Percentiles rank a stretch among this genome's conserved stretches.
Evolutionary conservation across 2,329 filamentous ascomycete species (phyloP).

Genomic region (Paecilomyces variotii): DNA sequence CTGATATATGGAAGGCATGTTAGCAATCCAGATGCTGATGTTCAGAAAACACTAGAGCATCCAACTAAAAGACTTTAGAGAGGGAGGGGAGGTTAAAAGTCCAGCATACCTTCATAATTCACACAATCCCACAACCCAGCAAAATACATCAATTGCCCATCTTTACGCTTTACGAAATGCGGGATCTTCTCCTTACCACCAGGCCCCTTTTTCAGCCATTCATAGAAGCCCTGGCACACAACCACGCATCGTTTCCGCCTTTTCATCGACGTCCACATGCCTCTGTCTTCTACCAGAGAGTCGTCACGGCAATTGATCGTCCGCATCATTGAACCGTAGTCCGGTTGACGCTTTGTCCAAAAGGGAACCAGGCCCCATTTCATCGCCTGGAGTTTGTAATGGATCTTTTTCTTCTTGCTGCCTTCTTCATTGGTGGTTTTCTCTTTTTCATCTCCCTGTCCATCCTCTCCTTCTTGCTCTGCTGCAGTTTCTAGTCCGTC

Average conservation of each 20-base stretch:
- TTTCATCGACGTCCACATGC: slow-evolving; percentile 93
- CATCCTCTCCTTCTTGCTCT: slow-evolving; percentile 7
- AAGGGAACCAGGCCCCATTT: slow-evolving; percentile 93
- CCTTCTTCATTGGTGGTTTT: slow-evolving; percentile 6
- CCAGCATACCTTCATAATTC: slow-evolving; percentile 59
- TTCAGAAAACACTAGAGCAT: neutral
- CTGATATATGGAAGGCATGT: slow-evolving; percentile 23
- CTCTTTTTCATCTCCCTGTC: slow-evolving; percentile 4
- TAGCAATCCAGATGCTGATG: neutral
- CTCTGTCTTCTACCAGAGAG: slow-evolving; percentile 63
- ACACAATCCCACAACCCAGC: slow-evolving; percentile 90
- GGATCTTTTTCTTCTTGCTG: slow-evolving; percentile 30
- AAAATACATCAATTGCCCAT: slow-evolving; percentile 78
- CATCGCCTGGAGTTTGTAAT: slow-evolving; percentile 83
- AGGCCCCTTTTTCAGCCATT: slow-evolving; percentile 77
- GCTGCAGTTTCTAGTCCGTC: slow-evolving; percentile 7
- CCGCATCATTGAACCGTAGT: slow-evolving; percentile 69
- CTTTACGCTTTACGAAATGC: slow-evolving; percentile 72
- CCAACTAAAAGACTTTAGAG: neutral
- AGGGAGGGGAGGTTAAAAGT: neutral
- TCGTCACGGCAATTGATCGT: slow-evolving; percentile 96
- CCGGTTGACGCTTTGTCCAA: slow-evolving; percentile 80
- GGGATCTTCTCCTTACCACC: slow-evolving; percentile 72
- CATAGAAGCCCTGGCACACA: slow-evolving; percentile 86
- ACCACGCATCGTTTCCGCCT: slow-evolving; percentile 80